Evolutionary conservation across 225 moss, liverwort and hornwort genomes (phyloP), one percentile per base, ranked within the genome.

Genomic region (Climacium dendroides): DNA sequence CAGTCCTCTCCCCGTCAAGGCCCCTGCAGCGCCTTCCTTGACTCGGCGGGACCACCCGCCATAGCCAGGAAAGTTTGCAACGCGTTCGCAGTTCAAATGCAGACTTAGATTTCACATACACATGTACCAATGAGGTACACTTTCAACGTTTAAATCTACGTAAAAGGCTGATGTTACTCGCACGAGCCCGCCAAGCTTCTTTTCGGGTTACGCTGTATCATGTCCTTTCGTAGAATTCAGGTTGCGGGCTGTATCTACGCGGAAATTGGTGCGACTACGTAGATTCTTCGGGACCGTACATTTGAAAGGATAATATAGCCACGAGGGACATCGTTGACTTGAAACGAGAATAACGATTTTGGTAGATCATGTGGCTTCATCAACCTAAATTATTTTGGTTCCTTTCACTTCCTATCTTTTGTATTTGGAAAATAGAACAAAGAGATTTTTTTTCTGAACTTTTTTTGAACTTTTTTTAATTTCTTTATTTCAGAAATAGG

Each of bases 71-170:
- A 54, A 62, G 62, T 54, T 74, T 30, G 80, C 85, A 64, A 85
- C 89, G 85, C 89, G 89, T 74, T 67, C 66, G 53, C 3, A 9
- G 18, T 60, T 79, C 52, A 61, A 72, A 87, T 13, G 1, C 1
- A 7, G 5, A 6, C 15, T 8, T 80, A 72, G 80, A 80, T 35
- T 37, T 37, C 0, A 1, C 0, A 0, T 0, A 2, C 2, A 0
- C 20, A 72, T 80, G 60, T 71, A 7, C 1, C 0, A 1, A 0
- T 0, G 0, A 1, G 4, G 1, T 20, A 80, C 30, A 60, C 11
- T 37, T 29, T 0, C 2, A 1, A 2, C 2, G 0, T 24, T 5
- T 0, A 4, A 59, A 70, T 87, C 81, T 73, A 1, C 19, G 5
- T 13, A 9, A 1, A 0, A 0, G 29, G 1, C 11, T 55, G 87